phyloP scores from a whole-genome alignment of 768 basidiomycete species.

The Podaxis carcinomalis region DNA sequence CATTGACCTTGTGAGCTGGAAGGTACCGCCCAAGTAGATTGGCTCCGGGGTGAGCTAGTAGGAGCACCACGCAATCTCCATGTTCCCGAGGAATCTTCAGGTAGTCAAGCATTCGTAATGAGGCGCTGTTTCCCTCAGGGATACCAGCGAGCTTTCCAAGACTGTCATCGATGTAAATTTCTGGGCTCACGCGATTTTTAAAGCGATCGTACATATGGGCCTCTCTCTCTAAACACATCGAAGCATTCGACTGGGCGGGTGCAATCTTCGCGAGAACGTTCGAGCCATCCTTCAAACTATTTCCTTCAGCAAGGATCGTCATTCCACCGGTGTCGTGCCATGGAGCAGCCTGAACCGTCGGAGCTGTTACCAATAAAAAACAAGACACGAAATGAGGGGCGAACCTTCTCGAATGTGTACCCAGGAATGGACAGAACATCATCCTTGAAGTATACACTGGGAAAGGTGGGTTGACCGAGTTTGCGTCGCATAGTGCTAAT shows the following conservation, averaged over 20 bases:
- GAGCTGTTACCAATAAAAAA: not conserved
- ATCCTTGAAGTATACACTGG: constrained; percentile 56
- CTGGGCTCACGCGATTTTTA: not conserved
- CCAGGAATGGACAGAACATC: constrained; percentile 63
- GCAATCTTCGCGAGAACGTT: constrained; percentile 71
- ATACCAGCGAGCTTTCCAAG: constrained; percentile 45
- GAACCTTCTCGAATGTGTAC: constrained; percentile 67
- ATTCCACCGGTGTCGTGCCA: constrained; percentile 76
- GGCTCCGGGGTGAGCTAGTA: constrained; percentile 64
- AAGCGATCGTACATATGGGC: constrained; percentile 56
- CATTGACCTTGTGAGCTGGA: constrained; percentile 61
- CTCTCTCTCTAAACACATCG: constrained; percentile 69
- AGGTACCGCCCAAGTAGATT: constrained; percentile 71
- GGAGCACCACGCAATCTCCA: constrained; percentile 68
- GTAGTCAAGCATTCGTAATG: constrained; percentile 58
- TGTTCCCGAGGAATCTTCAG: constrained; percentile 60
- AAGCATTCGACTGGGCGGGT: constrained; percentile 66
- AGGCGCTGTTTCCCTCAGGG: constrained; percentile 47
- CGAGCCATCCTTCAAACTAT: constrained; percentile 64
- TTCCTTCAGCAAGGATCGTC: constrained; percentile 66
- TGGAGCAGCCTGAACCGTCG: constrained; percentile 41
- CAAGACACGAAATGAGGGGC: constrained; percentile 7
- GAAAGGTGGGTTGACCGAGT: constrained; percentile 52
- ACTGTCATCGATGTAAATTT: constrained; percentile 24
- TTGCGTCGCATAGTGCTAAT: constrained; percentile 43